Conservation (phyloP, 805 yeast species). For the Nakazawaea laoshanensis region DNA sequence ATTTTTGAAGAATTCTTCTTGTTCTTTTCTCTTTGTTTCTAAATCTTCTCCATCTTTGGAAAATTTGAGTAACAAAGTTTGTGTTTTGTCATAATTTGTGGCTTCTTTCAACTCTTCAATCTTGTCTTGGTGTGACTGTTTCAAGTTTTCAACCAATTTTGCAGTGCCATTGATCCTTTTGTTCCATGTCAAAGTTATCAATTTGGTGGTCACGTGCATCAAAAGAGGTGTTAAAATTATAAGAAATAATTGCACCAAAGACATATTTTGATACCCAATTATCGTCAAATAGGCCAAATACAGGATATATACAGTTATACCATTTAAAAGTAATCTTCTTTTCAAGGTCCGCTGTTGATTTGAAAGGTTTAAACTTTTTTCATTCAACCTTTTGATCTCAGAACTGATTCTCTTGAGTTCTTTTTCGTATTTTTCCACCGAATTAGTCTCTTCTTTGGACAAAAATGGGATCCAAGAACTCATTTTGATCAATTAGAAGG, state of each 20-base stretch:
- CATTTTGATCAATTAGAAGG: not conserved
- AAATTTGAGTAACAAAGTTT: slow-evolving; percentile 62
- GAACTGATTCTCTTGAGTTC: slow-evolving; percentile 29
- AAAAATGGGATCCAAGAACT: slow-evolving; percentile 16
- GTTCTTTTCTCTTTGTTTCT: slow-evolving; percentile 29
- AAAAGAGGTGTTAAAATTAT: slow-evolving; percentile 11
- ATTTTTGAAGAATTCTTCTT: slow-evolving; percentile 29
- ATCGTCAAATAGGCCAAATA: slow-evolving; percentile 16
- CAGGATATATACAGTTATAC: slow-evolving; percentile 15
- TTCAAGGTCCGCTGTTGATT: slow-evolving; percentile 4
- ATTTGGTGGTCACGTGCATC: slow-evolving; percentile 11
- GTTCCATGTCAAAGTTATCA: slow-evolving; percentile 12
- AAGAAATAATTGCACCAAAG: not conserved
- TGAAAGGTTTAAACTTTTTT: slow-evolving; percentile 11
- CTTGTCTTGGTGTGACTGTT: slow-evolving; percentile 27
- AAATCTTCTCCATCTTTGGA: slow-evolving; percentile 40
- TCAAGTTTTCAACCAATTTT: slow-evolving; percentile 16
- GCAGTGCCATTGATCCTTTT: slow-evolving; percentile 13
- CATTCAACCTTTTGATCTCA: slow-evolving; percentile 20
- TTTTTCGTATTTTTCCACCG: slow-evolving; percentile 28
- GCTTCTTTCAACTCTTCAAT: slow-evolving; percentile 28
- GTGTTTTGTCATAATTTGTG: slow-evolving; percentile 71
- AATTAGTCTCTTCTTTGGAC: slow-evolving; percentile 1
- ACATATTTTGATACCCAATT: not conserved
- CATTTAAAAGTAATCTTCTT: slow-evolving; percentile 11